These are phyloP conservation scores for Fusarium fujikuroi DNA, from an alignment of 2,329 filamentous ascomycete species.

Conservation along the genomic window DNA sequence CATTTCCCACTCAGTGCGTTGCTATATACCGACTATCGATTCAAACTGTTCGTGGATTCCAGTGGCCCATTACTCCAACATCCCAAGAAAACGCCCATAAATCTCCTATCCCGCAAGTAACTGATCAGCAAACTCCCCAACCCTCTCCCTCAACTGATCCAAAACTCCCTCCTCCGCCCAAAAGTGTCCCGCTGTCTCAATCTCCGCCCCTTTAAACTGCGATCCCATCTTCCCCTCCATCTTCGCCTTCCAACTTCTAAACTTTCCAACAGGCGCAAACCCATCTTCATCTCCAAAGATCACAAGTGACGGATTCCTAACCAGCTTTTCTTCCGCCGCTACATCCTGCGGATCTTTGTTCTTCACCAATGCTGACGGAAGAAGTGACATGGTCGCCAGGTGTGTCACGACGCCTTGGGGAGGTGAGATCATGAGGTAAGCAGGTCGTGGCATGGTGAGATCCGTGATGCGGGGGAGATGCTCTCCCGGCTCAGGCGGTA, in stretches of 20 bases:
- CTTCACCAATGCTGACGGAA: constrained; percentile 47
- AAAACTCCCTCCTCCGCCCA: constrained; percentile 67
- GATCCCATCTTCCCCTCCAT: constrained; percentile 58
- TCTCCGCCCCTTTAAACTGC: constrained; percentile 59
- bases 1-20: background rate
- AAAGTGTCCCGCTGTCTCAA: constrained; percentile 69
- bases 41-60: no score
- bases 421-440: constrained; percentile 76
- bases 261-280: constrained; percentile 74
- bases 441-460: constrained; percentile 53
- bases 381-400: constrained; percentile 70
- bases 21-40: no score
- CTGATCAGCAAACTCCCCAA: constrained; percentile 44
- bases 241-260: constrained; percentile 72
- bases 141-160: constrained; percentile 41
- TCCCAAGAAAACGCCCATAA: background rate
- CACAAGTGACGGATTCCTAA: constrained; percentile 70
- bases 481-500: constrained; percentile 33
- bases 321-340: constrained; percentile 64
- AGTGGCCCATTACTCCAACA: background rate
- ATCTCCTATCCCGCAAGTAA: constrained; percentile 20
- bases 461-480: constrained; percentile 48
- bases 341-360: constrained; percentile 40
- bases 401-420: constrained; percentile 69
- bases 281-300: constrained; percentile 80